phyloP scores from a whole-genome alignment of 1,139 yeast species.

The Diutina pseudorugosa region DNA sequence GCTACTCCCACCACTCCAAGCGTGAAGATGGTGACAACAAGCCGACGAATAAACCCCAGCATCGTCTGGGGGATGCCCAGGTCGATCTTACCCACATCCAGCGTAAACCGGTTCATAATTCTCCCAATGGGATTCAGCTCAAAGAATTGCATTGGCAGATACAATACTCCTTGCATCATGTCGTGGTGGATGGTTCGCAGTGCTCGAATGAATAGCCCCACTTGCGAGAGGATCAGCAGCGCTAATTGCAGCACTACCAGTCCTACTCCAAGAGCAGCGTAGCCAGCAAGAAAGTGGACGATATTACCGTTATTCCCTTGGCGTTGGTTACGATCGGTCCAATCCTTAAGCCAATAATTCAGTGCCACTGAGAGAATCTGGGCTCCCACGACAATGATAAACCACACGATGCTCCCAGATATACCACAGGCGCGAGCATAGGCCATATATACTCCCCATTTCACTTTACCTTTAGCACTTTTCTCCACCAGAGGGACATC shows the following conservation, averaged over 20 bases:
- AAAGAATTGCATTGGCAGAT: conserved; percentile 20
- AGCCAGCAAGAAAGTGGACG: conserved; percentile 13
- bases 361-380: conserved; percentile 14
- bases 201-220: conserved; percentile 13
- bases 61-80: conserved; percentile 35
- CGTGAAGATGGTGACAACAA: conserved; percentile 36
- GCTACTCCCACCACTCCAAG: conserved; percentile 23
- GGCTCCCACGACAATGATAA: neutral
- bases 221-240: conserved; percentile 12
- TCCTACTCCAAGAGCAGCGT: conserved; percentile 20
- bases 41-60: conserved; percentile 24
- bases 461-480: conserved; percentile 18
- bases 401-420: conserved; percentile 12
- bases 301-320: conserved; percentile 15
- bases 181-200: conserved; percentile 15
- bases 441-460: conserved; percentile 14
- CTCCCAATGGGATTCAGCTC: conserved; percentile 22
- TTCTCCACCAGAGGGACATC: conserved; percentile 10
- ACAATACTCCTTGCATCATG: conserved; percentile 15
- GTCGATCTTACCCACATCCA: conserved; percentile 58
- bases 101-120: conserved; percentile 41
- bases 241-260: conserved; percentile 13
- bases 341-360: conserved; percentile 46
- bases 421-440: conserved; percentile 17
- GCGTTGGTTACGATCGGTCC: conserved; percentile 39